These are phyloP conservation scores for Thelephora aurantiotincta DNA, from an alignment of 768 basidiomycete species.

Conservation along the genomic window DNA sequence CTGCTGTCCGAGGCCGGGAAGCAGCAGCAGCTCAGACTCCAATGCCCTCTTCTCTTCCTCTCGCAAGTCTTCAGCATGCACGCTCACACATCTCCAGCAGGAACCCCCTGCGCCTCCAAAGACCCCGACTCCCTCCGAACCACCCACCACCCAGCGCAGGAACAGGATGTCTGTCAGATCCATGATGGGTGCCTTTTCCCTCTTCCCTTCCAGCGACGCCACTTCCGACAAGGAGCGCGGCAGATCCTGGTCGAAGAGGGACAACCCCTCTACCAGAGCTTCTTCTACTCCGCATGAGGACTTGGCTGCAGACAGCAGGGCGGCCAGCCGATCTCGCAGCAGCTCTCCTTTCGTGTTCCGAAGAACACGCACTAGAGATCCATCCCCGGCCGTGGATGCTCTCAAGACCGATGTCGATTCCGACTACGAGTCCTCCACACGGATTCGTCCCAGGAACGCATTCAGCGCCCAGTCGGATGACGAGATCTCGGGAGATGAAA, in stretches of 20 bases:
- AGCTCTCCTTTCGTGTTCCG: constrained; percentile 72
- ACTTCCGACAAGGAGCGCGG: constrained; percentile 35
- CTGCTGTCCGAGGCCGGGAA: too few relatives aligned
- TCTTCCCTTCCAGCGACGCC: constrained; percentile 41
- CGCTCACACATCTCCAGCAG: too few relatives aligned
- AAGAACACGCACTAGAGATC: constrained; percentile 45
- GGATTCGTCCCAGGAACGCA: constrained; percentile 42
- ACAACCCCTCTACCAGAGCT: constrained; percentile 19
- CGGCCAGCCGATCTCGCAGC: constrained; percentile 48
- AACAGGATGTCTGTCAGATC: constrained; percentile 46
- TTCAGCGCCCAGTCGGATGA: constrained; percentile 55
- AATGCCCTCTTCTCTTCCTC: too few relatives aligned
- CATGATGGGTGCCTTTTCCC: constrained; percentile 58
- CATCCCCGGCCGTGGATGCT: constrained; percentile 31
- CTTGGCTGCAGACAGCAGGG: constrained; percentile 12
- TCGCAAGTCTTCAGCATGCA: too few relatives aligned
- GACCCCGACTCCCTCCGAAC: constrained; percentile 8
- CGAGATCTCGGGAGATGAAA: constrained; percentile 29
- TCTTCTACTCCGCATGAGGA: constrained; percentile 26
- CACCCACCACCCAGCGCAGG: constrained; percentile 6
- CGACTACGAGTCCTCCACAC: constrained; percentile 31
- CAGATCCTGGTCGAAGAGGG: constrained; percentile 30
- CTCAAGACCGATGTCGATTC: constrained; percentile 55
- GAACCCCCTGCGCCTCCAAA: not conserved
- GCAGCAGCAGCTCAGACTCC: too few relatives aligned